These are phyloP conservation scores for Dipodascus albidus DNA, from an alignment of 805 yeast genomes.

Conservation along the genomic window DNA sequence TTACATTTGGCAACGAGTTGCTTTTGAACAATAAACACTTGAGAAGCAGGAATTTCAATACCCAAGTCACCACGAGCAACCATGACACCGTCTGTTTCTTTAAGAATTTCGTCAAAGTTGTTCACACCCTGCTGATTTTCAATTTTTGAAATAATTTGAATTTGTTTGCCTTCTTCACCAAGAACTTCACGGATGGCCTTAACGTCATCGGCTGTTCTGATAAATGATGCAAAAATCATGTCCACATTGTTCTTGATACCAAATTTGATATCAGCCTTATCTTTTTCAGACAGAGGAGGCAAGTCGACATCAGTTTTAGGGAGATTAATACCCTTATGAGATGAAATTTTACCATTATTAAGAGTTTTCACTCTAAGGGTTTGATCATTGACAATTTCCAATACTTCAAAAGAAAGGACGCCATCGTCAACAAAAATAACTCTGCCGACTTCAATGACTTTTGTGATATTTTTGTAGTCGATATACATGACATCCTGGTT, in stretches of 20 bases:
- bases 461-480: constrained; percentile 94
- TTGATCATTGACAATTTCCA: constrained; percentile 66
- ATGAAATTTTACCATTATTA: constrained; percentile 90
- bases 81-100: constrained; percentile 98
- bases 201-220: constrained; percentile 89
- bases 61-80: constrained; percentile 99
- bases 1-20: constrained; percentile 98
- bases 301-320: constrained; percentile 98
- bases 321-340: constrained; percentile 98
- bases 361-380: constrained; percentile 81
- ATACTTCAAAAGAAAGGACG: constrained; percentile 88
- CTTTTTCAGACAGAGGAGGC: constrained; percentile 97
- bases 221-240: constrained; percentile 97
- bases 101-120: constrained; percentile 94
- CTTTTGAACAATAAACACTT: constrained; percentile 97
- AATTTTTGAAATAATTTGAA: constrained; percentile 94
- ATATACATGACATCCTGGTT: constrained; percentile 77
- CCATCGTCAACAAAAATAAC: constrained; percentile 96
- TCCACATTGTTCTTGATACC: constrained; percentile 97
- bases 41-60: constrained; percentile 98
- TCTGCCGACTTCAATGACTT: constrained; percentile 79
- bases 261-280: constrained; percentile 78
- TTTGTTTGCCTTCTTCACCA: constrained; percentile 93
- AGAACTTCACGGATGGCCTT: constrained; percentile 82
- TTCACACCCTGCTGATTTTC: constrained; percentile 99